Percentiles rank a stretch among this genome's conserved stretches.
Conservation (phyloP, 2,329 filamentous ascomycete genomes). For the Trichoderma endophyticum region DNA sequence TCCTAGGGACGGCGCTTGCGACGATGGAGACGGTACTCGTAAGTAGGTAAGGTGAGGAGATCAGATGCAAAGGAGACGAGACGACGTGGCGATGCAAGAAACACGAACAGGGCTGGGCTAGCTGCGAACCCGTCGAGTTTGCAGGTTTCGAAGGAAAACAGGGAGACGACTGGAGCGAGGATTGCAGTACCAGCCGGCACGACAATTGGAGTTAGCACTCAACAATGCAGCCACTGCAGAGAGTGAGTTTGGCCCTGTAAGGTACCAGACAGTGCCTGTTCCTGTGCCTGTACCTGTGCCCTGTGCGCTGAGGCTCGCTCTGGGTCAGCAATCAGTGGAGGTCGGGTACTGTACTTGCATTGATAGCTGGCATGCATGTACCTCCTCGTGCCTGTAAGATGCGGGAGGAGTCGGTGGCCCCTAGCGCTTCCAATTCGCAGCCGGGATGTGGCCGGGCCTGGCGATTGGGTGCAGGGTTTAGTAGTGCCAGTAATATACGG, state of each 20-base stretch:
- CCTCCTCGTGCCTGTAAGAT: not conserved
- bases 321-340: not conserved
- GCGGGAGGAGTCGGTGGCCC: conserved; percentile 1
- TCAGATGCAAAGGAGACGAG: not conserved
- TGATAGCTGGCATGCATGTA: not conserved
- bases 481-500: not conserved
- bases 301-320: conserved; percentile 5
- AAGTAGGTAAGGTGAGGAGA: not conserved
- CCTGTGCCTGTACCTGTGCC: not conserved
- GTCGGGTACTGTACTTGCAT: not conserved
- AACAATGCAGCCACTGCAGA: not conserved
- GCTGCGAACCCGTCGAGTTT: not conserved
- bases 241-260: not conserved
- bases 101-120: not conserved
- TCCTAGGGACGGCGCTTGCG: conserved; percentile 9
- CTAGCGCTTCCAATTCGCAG: not conserved
- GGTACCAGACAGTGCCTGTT: not conserved
- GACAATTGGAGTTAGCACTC: not conserved
- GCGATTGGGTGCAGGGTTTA: not conserved
- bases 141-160: not conserved
- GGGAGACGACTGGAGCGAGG: not conserved
- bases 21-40: not conserved
- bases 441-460: not conserved
- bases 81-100: not conserved
- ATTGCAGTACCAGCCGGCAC: not conserved